Conservation (phyloP, 495 filamentous ascomycete genomes). For the Filosporella fistucella region DNA sequence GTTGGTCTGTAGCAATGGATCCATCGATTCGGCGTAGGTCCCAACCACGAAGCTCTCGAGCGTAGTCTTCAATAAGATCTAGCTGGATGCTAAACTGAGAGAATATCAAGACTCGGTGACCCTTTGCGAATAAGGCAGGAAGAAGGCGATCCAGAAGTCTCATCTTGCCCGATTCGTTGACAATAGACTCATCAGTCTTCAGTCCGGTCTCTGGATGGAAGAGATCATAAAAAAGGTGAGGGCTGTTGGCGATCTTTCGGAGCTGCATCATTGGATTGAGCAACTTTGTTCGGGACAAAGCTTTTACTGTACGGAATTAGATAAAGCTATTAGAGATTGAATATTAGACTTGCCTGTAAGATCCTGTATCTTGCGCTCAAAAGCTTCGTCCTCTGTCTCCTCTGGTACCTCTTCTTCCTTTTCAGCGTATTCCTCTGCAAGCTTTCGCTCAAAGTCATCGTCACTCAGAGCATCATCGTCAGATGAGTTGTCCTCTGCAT, state of each 20-base stretch:
- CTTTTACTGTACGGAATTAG: conserved; percentile 47
- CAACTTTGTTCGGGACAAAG: conserved; percentile 87
- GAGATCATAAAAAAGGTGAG: conserved; percentile 96
- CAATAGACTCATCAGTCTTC: conserved; percentile 67
- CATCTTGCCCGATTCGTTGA: conserved; percentile 92
- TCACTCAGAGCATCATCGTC: conserved; percentile 75
- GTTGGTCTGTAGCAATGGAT: conserved; percentile 71
- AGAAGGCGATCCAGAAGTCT: conserved; percentile 84
- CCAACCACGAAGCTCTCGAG: conserved; percentile 65
- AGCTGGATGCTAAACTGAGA: conserved; percentile 94
- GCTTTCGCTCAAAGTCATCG: conserved; percentile 63
- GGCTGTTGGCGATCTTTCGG: conserved; percentile 85
- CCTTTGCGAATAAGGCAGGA: conserved; percentile 64
- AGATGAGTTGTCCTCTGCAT: conserved; percentile 44
- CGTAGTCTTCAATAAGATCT: conserved; percentile 87
- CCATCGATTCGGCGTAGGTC: conserved; percentile 89
- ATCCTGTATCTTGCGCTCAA: conserved; percentile 67
- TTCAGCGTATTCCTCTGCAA: conserved; percentile 51
- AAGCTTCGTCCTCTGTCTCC: too few relatives aligned
- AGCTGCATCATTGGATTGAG: conserved; percentile 94
- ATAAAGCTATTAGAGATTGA: conserved; percentile 8
- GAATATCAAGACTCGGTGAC: conserved; percentile 93
- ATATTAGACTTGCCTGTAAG: conserved; percentile 57
- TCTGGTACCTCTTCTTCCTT: conserved; percentile 53
- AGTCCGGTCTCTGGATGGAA: conserved; percentile 50